Conservation (phyloP, 1,284 basidiomycete genomes). For the Cronartium quercuum region DNA sequence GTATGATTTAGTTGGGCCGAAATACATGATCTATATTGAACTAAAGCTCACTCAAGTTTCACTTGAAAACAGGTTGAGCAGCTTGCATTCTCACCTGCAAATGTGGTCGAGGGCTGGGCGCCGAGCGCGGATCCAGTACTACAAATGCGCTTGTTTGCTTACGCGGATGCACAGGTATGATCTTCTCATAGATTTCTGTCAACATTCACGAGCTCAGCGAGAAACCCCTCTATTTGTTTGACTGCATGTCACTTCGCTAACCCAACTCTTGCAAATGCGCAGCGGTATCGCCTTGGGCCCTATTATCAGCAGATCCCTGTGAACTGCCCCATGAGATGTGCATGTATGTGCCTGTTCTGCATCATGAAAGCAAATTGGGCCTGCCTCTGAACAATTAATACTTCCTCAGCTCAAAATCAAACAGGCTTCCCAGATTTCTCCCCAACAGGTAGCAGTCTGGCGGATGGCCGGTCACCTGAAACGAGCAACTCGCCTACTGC, state of each 20-base stretch:
- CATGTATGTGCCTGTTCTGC: background rate
- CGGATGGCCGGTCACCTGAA: constrained; percentile 1
- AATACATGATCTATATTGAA: no score
- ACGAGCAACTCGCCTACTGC: constrained; percentile 5
- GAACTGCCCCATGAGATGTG: background rate
- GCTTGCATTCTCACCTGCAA: constrained; percentile 21
- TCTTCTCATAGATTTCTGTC: background rate
- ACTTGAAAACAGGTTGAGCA: constrained; percentile 6
- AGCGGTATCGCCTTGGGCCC: background rate
- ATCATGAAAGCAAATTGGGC: no score
- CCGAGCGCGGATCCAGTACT: constrained; percentile 21
- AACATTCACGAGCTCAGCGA: background rate
- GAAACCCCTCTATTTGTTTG: background rate
- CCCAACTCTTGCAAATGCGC: no score
- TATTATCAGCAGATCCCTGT: background rate
- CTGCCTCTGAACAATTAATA: background rate
- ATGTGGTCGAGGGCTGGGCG: constrained; percentile 21
- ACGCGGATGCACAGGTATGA: constrained; percentile 12
- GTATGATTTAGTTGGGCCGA: background rate
- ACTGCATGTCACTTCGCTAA: background rate
- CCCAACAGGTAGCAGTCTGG: background rate
- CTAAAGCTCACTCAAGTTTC: background rate
- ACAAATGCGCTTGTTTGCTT: constrained; percentile 24
- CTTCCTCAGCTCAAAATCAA: background rate
- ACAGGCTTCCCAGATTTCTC: background rate